A percentile compares a stretch with the other conserved stretches of the same genome.
These are phyloP conservation scores for Populus hybrid DNA, from an alignment of 441 rosid species.

Conservation along the genomic window DNA sequence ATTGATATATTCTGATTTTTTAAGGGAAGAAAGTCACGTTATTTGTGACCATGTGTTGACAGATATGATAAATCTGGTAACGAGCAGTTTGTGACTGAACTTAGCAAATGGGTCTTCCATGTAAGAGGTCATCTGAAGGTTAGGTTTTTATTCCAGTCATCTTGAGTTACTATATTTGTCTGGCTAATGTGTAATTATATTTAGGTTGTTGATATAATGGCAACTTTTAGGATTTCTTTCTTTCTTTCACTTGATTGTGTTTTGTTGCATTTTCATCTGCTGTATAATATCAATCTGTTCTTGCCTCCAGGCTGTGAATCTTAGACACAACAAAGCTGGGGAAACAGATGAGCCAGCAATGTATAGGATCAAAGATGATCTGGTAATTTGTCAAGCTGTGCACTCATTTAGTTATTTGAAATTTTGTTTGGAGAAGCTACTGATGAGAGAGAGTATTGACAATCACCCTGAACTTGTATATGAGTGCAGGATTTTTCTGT, in stretches of 20 bases:
- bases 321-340: conserved; percentile 53
- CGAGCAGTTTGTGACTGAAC: conserved; percentile 76
- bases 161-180: conserved; percentile 11
- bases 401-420: conserved; percentile 7
- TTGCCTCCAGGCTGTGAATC: conserved; percentile 47
- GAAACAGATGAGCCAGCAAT: conserved; percentile 59
- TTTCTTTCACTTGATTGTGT: not conserved
- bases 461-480: not conserved
- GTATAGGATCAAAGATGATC: conserved; percentile 64
- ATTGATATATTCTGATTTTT: not conserved
- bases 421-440: not conserved
- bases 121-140: conserved; percentile 92
- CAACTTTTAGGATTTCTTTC: not conserved
- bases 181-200: not conserved
- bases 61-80: conserved; percentile 78
- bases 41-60: conserved; percentile 22
- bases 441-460: not conserved
- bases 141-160: conserved; percentile 18
- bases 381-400: conserved; percentile 35
- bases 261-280: not conserved
- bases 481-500: conserved; percentile 48
- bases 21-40: conserved; percentile 15
- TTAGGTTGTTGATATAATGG: not conserved
- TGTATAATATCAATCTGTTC: conserved; percentile 4
- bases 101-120: conserved; percentile 88